Base-by-base conservation (phyloP, 306 rosid species). In the Rosa rugosa region DNA sequence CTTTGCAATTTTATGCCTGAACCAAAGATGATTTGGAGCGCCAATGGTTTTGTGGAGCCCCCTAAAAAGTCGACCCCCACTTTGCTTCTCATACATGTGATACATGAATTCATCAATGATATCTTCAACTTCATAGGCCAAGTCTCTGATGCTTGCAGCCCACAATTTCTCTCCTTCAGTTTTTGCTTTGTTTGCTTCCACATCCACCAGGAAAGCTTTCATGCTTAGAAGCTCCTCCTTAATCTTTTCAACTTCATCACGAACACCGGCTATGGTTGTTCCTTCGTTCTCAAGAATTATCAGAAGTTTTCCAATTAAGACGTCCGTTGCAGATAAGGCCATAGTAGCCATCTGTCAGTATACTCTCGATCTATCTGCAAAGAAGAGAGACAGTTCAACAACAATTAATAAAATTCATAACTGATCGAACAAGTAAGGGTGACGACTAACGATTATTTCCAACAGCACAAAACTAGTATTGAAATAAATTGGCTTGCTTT, bases 91-190 rank as follows among this genome's bases (percentile, higher is more conserved):
- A 69, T 69, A 41, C 51, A 23, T 18, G 23, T 23, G 54, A 44
- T 69, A 69, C 54, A 57, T 40, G 54, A 75, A 75, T 18, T 75
- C 78, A 23, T 75, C 69, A 23, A 75, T 57, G 53, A 54, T 57
- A 18, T 75, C 69, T 57, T 57, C 78, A 59, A 40, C 78, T 2
- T 56, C 62, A 56, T 56, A 8, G 62, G 27, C 62, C 5, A 20
- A n/a, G 31, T 56, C 63, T 56, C 63, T 56, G 5, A 56, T 9
- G 5, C 27, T n/a, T n/a, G 63, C 63, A 8, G n/a, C 27, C 63
- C 27, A 56, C 27, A 22, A 2, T 56, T n/a, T n/a, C 5, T 56
- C 13, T n/a, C 63, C 27, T n/a, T 5, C 4, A 6, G 8, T 18
- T 18, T 17, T 4, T 53, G 8, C 10, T 3, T 6, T 53, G 4